phyloP scores from a whole-genome alignment of 768 basidiomycete species.

The Kondoa malvinella region DNA sequence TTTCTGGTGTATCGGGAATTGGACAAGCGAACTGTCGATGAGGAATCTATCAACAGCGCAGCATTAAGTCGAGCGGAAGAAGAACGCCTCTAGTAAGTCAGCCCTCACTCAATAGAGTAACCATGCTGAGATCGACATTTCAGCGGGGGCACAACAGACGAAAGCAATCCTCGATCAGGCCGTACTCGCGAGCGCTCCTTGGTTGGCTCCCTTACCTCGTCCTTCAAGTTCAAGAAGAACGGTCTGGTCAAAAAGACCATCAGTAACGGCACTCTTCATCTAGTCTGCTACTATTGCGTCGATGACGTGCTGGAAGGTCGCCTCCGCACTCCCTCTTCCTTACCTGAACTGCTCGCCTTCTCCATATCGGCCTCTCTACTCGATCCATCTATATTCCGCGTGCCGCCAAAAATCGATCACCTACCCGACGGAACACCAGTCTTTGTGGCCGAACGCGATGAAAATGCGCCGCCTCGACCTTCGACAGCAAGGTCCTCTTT shows the following conservation, averaged over 20 bases:
- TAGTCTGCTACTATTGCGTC: slow-evolving; percentile 74
- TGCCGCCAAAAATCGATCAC: slow-evolving; percentile 72
- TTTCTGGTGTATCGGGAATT: slow-evolving; percentile 63
- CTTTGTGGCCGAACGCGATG: slow-evolving; percentile 12
- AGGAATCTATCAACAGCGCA: background rate
- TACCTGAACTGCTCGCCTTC: slow-evolving; percentile 72
- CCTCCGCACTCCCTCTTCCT: slow-evolving; percentile 67
- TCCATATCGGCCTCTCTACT: slow-evolving; percentile 67
- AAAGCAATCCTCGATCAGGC: background rate
- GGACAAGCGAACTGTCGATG: slow-evolving; percentile 1
- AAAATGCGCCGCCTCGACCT: background rate
- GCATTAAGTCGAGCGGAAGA: background rate
- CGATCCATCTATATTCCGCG: slow-evolving; percentile 75
- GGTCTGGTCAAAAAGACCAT: slow-evolving; percentile 93
- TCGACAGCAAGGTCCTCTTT: background rate
- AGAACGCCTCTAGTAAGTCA: background rate
- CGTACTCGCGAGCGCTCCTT: slow-evolving; percentile 50
- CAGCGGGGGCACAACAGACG: background rate
- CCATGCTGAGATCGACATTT: background rate
- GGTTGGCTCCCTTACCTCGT: slow-evolving; percentile 79
- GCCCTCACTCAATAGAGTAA: background rate
- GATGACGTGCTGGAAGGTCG: slow-evolving; percentile 79
- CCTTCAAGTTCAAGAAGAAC: slow-evolving; percentile 77
- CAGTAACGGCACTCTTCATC: slow-evolving; percentile 69
- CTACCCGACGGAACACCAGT: slow-evolving; percentile 32